A percentile compares a stretch with the other conserved stretches of the same genome.
Conservation (phyloP, 148 eudicot genomes). For the Chenopodium quinoa region DNA sequence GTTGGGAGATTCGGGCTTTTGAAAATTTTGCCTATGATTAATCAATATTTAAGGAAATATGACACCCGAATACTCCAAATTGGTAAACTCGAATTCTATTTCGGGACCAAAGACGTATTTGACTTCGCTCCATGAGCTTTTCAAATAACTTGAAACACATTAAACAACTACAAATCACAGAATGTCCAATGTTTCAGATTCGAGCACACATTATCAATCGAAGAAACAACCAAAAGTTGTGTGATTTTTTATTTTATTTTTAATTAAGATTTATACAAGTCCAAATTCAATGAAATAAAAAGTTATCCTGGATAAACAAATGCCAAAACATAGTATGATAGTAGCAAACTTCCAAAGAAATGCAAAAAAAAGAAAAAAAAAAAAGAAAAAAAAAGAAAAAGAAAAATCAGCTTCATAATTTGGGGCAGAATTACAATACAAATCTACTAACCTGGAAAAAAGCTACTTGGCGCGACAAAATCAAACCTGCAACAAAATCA, state of each 20-base stretch:
- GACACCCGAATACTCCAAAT: neutral
- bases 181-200: neutral
- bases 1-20: neutral
- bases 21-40: neutral
- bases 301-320: neutral
- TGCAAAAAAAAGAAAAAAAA: neutral
- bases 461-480: constrained; percentile 92
- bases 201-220: neutral
- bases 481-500: constrained; percentile 54
- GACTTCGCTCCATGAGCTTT: neutral
- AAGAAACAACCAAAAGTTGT: neutral
- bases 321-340: no score
- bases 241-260: no score
- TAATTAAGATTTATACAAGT: no score
- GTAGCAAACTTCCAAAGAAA: no score
- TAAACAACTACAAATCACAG: neutral
- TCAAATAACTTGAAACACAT: neutral
- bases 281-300: neutral
- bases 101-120: neutral
- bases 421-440: neutral
- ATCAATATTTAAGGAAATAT: neutral
- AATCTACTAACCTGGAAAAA: constrained; percentile 62
- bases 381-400: neutral
- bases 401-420: neutral
- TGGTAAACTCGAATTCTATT: neutral